phyloP scores from a whole-genome alignment of 495 filamentous ascomycete species.

The Letharia lupina region DNA sequence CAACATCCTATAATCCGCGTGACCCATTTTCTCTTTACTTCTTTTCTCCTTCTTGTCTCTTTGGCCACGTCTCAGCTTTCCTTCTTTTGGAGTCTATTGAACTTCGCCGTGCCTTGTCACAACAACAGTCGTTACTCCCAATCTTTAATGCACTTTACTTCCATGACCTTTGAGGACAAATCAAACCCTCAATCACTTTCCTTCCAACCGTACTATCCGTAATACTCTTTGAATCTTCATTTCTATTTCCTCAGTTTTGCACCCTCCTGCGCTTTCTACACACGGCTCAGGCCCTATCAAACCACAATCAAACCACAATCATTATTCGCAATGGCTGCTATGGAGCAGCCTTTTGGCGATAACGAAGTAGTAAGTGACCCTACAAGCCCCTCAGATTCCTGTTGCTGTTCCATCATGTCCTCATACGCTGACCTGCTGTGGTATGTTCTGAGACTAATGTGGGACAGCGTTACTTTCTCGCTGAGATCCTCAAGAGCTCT shows the following conservation, averaged over 20 bases:
- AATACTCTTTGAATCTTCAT: slow-evolving; percentile 1
- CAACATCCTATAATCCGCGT: slow-evolving; percentile 3
- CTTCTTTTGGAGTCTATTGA: slow-evolving; percentile 3
- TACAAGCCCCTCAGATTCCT: neutral
- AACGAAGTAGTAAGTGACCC: slow-evolving; percentile 48
- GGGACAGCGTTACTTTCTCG: slow-evolving; percentile 43
- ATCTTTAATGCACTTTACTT: neutral
- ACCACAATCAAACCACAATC: neutral
- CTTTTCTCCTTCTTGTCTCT: slow-evolving; percentile 8
- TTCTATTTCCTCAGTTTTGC: neutral
- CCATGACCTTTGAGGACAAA: neutral
- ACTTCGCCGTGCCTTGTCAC: neutral
- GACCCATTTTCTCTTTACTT: neutral
- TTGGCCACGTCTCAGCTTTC: slow-evolving; percentile 10
- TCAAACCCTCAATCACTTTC: neutral
- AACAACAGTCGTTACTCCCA: slow-evolving; percentile 8
- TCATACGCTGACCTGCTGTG: neutral
- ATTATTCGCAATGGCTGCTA: slow-evolving; percentile 17
- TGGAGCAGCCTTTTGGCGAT: slow-evolving; percentile 48
- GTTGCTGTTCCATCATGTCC: neutral
- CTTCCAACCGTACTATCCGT: slow-evolving; percentile 7
- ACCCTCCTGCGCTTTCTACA: neutral
- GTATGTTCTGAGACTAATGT: slow-evolving; percentile 14
- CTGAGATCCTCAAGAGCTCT: slow-evolving; percentile 54
- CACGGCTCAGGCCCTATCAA: neutral